A percentile compares a stretch with the other conserved stretches of the same genome.
phyloP scores from a whole-genome alignment of 257 asterid genomes.

The Solanum pimpinellifolium region DNA sequence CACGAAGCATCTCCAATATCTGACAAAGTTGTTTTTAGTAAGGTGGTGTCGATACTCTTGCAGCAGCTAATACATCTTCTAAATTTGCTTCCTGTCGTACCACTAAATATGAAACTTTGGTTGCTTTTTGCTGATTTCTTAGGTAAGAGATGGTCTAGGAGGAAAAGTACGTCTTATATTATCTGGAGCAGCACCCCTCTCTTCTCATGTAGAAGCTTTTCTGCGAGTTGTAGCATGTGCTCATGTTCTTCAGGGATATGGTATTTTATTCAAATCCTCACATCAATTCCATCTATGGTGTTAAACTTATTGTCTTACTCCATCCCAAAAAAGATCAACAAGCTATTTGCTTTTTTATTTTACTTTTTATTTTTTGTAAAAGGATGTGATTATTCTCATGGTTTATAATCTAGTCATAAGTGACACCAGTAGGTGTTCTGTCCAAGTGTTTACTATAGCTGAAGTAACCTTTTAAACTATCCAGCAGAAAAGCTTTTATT shows the following conservation, averaged over 20 bases:
- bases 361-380: not conserved
- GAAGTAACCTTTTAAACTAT: not conserved
- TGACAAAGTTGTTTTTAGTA: constrained; percentile 81
- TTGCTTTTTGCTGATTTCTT: not conserved
- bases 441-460: not conserved
- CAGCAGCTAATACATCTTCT: not conserved
- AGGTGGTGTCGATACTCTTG: constrained; percentile 35
- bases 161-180: constrained; percentile 79
- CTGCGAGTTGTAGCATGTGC: constrained; percentile 75
- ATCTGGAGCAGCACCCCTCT: constrained; percentile 99
- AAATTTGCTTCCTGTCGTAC: not conserved
- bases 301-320: not conserved
- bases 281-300: not conserved
- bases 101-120: not conserved
- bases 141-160: constrained; percentile 93
- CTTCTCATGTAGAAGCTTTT: constrained; percentile 85
- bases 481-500: not conserved
- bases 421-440: not conserved
- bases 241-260: constrained; percentile 96
- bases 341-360: not conserved
- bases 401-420: not conserved
- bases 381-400: not conserved
- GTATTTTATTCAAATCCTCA: constrained; percentile 28
- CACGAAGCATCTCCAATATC: constrained; percentile 62
- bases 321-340: not conserved